Conservation (phyloP, 225 moss, liverwort and hornwort species). For the Pseudisothecium myosuroides region DNA sequence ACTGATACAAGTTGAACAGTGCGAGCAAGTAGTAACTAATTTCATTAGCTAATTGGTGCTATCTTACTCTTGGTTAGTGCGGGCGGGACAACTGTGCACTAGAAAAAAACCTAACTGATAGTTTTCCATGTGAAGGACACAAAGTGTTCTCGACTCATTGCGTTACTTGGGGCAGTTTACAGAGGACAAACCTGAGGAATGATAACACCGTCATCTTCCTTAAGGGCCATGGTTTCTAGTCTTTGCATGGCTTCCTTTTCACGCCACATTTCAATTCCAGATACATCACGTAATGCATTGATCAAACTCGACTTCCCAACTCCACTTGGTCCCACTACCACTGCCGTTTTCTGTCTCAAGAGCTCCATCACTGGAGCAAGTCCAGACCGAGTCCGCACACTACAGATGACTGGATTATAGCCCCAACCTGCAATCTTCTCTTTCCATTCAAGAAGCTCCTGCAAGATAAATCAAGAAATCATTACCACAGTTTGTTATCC, state of each 20-base stretch:
- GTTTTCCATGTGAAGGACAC: neutral
- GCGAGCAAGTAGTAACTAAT: neutral
- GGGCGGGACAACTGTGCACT: neutral
- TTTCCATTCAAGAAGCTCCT: slow-evolving; percentile 67
- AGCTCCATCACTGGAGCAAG: slow-evolving; percentile 52
- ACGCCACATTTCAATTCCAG: slow-evolving; percentile 59
- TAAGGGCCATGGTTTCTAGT: slow-evolving; percentile 18
- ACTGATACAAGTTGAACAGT: neutral
- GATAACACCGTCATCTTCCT: slow-evolving; percentile 18
- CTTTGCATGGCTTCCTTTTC: slow-evolving; percentile 49
- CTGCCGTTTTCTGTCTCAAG: slow-evolving; percentile 56
- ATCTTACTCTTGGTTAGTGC: neutral
- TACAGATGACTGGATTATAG: slow-evolving; percentile 65
- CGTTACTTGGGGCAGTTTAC: neutral
- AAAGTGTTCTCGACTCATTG: neutral
- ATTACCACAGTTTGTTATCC: neutral
- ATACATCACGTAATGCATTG: slow-evolving; percentile 70
- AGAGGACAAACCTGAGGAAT: slow-evolving; percentile 27
- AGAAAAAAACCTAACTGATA: neutral
- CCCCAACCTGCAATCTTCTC: slow-evolving; percentile 79
- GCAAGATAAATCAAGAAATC: neutral
- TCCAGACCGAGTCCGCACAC: slow-evolving; percentile 59
- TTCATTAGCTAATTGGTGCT: neutral
- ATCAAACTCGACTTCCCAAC: slow-evolving; percentile 97
- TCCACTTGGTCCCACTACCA: slow-evolving; percentile 94